Evolutionary conservation across 305 asterid genomes (phyloP).

Genomic region (Plantago coronopus): DNA sequence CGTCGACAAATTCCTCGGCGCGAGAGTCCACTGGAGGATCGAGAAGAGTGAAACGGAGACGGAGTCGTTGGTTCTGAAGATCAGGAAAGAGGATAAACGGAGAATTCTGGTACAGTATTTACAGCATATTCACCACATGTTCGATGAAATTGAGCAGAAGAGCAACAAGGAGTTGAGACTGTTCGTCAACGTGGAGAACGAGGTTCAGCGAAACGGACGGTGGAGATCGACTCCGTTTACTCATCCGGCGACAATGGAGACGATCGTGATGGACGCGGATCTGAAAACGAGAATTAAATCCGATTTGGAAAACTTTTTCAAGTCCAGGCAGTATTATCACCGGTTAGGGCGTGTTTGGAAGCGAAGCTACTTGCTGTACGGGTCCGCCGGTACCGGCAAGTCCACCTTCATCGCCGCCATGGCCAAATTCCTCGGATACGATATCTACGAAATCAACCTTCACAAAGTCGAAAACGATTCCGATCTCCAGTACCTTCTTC

Average conservation of each 20-base stretch:
- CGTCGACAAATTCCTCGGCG: conserved; percentile 59
- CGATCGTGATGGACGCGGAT: conserved; percentile 76
- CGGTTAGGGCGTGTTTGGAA: conserved; percentile 86
- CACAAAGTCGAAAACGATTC: conserved; percentile 58
- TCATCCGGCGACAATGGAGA: conserved; percentile 82
- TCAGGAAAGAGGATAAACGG: conserved; percentile 64
- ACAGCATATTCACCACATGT: conserved; percentile 56
- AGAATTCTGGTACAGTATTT: conserved; percentile 59
- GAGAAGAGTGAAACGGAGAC: conserved; percentile 26
- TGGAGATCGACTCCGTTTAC: conserved; percentile 66
- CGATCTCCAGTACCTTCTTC: conserved; percentile 58
- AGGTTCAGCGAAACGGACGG: conserved; percentile 47
- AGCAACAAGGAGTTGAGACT: conserved; percentile 56
- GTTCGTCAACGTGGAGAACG: conserved; percentile 52
- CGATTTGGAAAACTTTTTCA: conserved; percentile 63
- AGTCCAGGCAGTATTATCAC: conserved; percentile 74
- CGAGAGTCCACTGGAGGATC: conserved; percentile 59
- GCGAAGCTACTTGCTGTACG: conserved; percentile 74
- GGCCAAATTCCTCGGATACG: conserved; percentile 66
- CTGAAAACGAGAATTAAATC: conserved; percentile 66
- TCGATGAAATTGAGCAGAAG: conserved; percentile 69
- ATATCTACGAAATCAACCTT: conserved; percentile 70
- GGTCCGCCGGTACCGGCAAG: conserved; percentile 77
- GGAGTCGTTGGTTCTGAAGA: conserved; percentile 48
- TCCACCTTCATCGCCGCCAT: conserved; percentile 75